These are phyloP conservation scores for Jaenimonas drosophilae DNA, from an alignment of 208 protist species.

Conservation along the genomic window DNA sequence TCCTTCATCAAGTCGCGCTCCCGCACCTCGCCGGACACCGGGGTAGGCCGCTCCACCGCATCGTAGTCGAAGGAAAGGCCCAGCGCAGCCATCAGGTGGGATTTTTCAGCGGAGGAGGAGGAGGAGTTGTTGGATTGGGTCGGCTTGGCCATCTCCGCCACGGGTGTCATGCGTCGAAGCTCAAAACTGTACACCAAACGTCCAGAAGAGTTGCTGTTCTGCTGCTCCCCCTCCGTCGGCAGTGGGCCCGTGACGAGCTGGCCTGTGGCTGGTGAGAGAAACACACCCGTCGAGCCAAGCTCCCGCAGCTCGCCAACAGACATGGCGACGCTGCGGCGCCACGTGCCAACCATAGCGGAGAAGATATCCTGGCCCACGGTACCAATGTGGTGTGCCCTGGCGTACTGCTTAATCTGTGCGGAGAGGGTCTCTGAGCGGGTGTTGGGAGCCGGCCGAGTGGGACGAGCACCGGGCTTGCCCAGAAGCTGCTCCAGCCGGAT, in stretches of 20 bases:
- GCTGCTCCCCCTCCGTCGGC: not conserved
- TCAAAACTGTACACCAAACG: slow-evolving; percentile 79
- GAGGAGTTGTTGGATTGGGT: slow-evolving; percentile 2
- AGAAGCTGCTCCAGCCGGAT: not conserved
- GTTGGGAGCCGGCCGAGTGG: no score
- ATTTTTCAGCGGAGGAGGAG: not conserved
- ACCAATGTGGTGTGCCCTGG: no score
- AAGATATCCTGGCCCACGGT: not conserved
- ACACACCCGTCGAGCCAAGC: not conserved
- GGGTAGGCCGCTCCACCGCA: slow-evolving; percentile 25
- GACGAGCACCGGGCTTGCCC: no score
- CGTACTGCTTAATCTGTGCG: not conserved
- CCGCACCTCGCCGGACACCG: slow-evolving; percentile 11
- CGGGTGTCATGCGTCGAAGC: slow-evolving; percentile 77
- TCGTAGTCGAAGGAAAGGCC: slow-evolving; percentile 3
- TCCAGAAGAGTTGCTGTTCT: not conserved
- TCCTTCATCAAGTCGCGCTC: slow-evolving; percentile 25
- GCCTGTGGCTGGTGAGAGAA: not conserved
- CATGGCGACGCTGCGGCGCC: not conserved
- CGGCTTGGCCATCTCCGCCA: slow-evolving; percentile 13
- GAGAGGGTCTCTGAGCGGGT: no score
- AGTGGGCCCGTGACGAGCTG: not conserved
- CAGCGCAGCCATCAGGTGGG: not conserved
- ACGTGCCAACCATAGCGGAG: not conserved
- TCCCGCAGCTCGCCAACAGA: not conserved